phyloP scores from a whole-genome alignment of 495 filamentous ascomycete species.

The Neurospora pannonica region DNA sequence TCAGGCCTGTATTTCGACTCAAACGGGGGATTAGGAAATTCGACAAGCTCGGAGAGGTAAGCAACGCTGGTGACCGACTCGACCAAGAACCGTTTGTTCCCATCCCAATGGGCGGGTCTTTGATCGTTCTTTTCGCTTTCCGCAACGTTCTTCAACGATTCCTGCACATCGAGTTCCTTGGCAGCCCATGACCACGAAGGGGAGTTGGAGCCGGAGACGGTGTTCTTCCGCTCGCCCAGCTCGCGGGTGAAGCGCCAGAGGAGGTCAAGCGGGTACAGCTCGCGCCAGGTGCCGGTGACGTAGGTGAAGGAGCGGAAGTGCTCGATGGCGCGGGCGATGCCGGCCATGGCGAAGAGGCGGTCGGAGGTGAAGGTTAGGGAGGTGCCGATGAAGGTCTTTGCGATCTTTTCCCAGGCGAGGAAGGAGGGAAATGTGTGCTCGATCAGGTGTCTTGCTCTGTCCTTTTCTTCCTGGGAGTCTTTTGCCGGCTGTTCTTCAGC shows the following conservation, averaged over 20 bases:
- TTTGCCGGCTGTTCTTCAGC: background rate
- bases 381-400: background rate
- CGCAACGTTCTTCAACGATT: background rate
- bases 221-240: background rate
- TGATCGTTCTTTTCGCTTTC: background rate
- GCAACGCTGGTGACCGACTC: background rate
- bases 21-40: background rate
- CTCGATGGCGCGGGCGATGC: constrained; percentile 10
- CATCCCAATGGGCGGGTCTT: background rate
- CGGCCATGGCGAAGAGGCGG: constrained; percentile 14
- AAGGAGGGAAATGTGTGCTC: background rate
- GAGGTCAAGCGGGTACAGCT: constrained; percentile 3
- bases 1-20: background rate
- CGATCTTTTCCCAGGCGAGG: background rate
- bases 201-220: background rate
- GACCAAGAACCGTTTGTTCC: background rate
- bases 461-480: background rate
- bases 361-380: constrained; percentile 11
- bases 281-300: constrained; percentile 13
- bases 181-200: background rate
- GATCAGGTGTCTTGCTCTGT: background rate
- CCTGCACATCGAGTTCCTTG: background rate
- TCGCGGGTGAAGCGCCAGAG: constrained; percentile 2
- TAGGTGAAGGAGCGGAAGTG: constrained; percentile 7
- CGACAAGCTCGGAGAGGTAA: background rate